These are phyloP conservation scores for Patellaria atrata DNA, from an alignment of 495 filamentous ascomycete species.

Conservation along the genomic window DNA sequence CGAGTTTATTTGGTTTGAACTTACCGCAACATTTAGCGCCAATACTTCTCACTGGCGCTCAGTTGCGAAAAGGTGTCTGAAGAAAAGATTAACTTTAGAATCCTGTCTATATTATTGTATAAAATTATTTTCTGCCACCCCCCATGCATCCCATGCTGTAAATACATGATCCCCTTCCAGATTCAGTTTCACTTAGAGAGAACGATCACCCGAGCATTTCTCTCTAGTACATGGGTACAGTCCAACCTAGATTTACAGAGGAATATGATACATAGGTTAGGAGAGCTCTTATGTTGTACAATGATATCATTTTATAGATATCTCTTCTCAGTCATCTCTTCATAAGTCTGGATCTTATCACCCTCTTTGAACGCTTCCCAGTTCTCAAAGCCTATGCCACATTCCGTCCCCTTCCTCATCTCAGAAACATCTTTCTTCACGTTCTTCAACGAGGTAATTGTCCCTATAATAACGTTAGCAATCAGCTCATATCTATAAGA, in stretches of 20 bases:
- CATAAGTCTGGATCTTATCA: conserved; percentile 76
- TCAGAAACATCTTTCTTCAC: conserved; percentile 80
- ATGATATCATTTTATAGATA: conserved; percentile 36
- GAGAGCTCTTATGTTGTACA: background rate
- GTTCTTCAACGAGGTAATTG: conserved; percentile 68
- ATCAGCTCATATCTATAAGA: conserved; percentile 11
- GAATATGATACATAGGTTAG: too few species aligned
- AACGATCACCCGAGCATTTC: background rate
- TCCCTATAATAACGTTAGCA: conserved; percentile 36
- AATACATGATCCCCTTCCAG: background rate
- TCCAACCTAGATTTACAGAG: background rate
- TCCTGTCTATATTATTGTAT: conserved; percentile 1
- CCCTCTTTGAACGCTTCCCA: conserved; percentile 68
- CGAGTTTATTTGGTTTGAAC: conserved; percentile 45
- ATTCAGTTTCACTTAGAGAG: background rate
- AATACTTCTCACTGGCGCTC: conserved; percentile 32
- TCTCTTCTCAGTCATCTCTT: conserved; percentile 62
- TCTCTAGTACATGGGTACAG: background rate
- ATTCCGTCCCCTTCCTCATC: conserved; percentile 84
- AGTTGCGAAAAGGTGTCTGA: conserved; percentile 25
- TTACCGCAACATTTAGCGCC: conserved; percentile 38
- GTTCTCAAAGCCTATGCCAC: conserved; percentile 70
- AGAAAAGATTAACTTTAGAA: conserved; percentile 2
- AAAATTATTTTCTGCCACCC: background rate
- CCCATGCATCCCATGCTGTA: background rate